Base-by-base conservation (phyloP, 2,329 filamentous ascomycete genomes). In the Orbilia brochopaga region DNA sequence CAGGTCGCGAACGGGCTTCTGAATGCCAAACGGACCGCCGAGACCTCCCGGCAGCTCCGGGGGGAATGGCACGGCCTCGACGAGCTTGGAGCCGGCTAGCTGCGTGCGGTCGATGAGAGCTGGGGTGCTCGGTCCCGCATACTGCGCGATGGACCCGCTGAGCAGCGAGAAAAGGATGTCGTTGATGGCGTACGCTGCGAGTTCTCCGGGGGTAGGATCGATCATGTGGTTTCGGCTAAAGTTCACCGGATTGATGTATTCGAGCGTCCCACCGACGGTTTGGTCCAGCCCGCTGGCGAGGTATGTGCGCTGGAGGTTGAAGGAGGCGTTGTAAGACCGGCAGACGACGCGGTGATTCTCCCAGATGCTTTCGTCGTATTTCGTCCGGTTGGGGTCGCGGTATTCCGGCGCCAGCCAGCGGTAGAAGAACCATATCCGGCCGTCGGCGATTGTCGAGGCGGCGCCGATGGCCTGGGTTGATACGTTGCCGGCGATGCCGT, bases 1-100 rank as follows among this genome's bases (percentile, higher is more conserved):
- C 2, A 58, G 23, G 19, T 58, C 13, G 17, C 55, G 55, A 30
- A 86, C 79, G 0, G 84, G 86, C 73, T 87, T 86, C 0, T 82
- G 79, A 74, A 87, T 87, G 0, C 83, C 82, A 0, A 84, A 83
- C 82, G 85, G 87, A 5, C 73, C 73, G 1, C 80, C 81, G 4
- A 86, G 80, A 2, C 79, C 82, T 73, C 1, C 77, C 76, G 48
- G 79, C 81, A 51, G 85, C 82, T 32, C 13, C 15, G 73, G 67
- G 2, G 55, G 69, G 32, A 58, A 58, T 1, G 55, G 55, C 4
- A 58, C 40, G 13, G 55, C 8, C 11, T 58, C 55, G 7, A 58
- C 55, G 37, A 58, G 19, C 11, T 46, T 58, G 37, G 37, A 46
- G 1, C 55, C 55, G 2, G 7, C 55, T 2, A 58, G 55, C 21